These are phyloP conservation scores for Trametes coccinea DNA, from an alignment of 768 basidiomycete species.

Conservation along the genomic window DNA sequence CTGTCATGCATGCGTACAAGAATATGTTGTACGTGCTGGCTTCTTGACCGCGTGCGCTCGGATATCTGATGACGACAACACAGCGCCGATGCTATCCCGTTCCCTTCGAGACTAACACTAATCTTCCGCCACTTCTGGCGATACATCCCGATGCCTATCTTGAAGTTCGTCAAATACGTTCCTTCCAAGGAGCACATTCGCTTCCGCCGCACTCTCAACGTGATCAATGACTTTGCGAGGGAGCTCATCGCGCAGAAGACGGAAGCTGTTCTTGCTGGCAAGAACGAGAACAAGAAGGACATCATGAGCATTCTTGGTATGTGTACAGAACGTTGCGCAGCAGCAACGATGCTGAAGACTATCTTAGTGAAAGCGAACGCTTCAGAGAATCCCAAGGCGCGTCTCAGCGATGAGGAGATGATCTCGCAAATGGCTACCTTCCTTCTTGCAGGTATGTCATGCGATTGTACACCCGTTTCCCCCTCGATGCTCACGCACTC, in stretches of 20 bases:
- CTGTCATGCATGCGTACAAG: constrained; percentile 26
- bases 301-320: constrained; percentile 38
- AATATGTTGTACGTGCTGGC: constrained; percentile 26
- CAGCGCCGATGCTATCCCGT: constrained; percentile 29
- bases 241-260: constrained; percentile 29
- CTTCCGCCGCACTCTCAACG: constrained; percentile 29
- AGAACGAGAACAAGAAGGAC: constrained; percentile 34
- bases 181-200: constrained; percentile 32
- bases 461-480: neutral
- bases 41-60: neutral
- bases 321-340: neutral
- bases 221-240: constrained; percentile 29
- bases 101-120: constrained; percentile 26
- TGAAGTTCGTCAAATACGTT: constrained; percentile 30
- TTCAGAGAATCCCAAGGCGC: constrained; percentile 30
- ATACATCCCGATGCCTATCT: constrained; percentile 30
- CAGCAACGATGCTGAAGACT: neutral
- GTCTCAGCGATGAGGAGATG: constrained; percentile 34
- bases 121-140: constrained; percentile 33
- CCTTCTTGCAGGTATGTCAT: constrained; percentile 18
- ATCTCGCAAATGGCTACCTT: constrained; percentile 32
- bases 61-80: neutral
- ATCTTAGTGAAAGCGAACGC: constrained; percentile 34
- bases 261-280: constrained; percentile 18
- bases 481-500: neutral